Conservation (phyloP, 2,329 filamentous ascomycete species). For the Epichloe uncinata region DNA sequence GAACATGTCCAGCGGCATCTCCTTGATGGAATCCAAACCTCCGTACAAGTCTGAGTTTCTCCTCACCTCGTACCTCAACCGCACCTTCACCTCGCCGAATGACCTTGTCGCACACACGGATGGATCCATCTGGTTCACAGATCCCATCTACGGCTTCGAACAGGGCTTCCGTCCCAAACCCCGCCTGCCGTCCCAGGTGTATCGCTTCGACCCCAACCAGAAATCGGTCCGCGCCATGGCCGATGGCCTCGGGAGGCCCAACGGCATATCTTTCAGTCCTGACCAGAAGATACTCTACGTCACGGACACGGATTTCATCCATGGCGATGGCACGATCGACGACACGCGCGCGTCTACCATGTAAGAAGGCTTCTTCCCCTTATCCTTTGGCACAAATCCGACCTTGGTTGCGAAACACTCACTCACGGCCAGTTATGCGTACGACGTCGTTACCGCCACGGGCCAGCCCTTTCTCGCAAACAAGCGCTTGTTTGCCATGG, state of each 20-base stretch:
- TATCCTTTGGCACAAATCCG: not conserved
- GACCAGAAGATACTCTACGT: slow-evolving; percentile 31
- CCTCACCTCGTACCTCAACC: slow-evolving; percentile 27
- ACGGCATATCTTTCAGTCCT: slow-evolving; percentile 32
- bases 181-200: slow-evolving; percentile 32
- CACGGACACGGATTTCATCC: slow-evolving; percentile 26
- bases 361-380: slow-evolving; percentile 10
- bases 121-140: slow-evolving; percentile 36
- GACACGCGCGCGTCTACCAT: slow-evolving; percentile 12
- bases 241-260: slow-evolving; percentile 33
- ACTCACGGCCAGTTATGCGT: slow-evolving; percentile 18
- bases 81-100: slow-evolving; percentile 35
- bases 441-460: slow-evolving; percentile 16
- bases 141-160: slow-evolving; percentile 33
- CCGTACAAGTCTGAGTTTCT: slow-evolving; percentile 18
- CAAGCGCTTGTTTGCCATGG: slow-evolving; percentile 36
- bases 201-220: slow-evolving; percentile 28
- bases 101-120: slow-evolving; percentile 31
- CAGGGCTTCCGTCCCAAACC: slow-evolving; percentile 32
- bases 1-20: slow-evolving; percentile 14
- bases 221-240: slow-evolving; percentile 29
- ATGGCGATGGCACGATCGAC: slow-evolving; percentile 21
- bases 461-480: slow-evolving; percentile 30
- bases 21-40: slow-evolving; percentile 18
- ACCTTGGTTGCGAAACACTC: too few relatives aligned